These are phyloP conservation scores for Calonectria hongkongensis DNA, from an alignment of 2,329 filamentous ascomycete genomes.

Conservation along the genomic window DNA sequence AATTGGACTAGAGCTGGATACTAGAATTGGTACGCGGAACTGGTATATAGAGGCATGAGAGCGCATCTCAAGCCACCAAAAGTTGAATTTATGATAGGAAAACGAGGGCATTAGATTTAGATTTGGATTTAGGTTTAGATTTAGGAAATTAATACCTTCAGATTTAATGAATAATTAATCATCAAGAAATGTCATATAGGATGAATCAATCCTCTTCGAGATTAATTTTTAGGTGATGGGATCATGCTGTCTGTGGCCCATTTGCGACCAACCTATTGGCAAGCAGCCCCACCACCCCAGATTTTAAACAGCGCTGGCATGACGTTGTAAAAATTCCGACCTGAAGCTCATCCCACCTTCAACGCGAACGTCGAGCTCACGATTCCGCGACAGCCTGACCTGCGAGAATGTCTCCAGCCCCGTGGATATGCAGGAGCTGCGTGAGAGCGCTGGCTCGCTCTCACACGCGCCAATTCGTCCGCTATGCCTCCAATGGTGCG, in stretches of 20 bases:
- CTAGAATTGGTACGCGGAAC: not conserved
- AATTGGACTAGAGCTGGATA: not conserved
- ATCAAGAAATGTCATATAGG: not conserved
- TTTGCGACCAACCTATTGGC: not conserved
- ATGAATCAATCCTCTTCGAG: not conserved
- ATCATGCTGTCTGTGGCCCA: not conserved
- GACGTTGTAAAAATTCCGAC: conserved; percentile 50
- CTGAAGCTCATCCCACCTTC: conserved; percentile 14
- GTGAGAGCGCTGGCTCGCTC: conserved; percentile 55
- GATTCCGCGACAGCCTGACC: conserved; percentile 18
- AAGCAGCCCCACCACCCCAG: conserved; percentile 36
- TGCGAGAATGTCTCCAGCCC: conserved; percentile 56
- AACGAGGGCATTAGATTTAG: not conserved
- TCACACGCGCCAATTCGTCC: conserved; percentile 53
- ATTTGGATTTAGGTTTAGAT: not conserved
- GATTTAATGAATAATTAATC: not conserved
- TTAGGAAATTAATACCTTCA: not conserved
- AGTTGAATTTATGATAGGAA: not conserved
- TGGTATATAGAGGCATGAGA: not conserved
- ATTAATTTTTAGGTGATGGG: not conserved
- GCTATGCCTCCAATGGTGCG: conserved; percentile 59
- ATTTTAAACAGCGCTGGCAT: conserved; percentile 35
- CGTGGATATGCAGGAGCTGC: conserved; percentile 63
- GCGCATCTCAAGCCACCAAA: not conserved
- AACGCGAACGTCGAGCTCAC: conserved; percentile 20